Evolutionary conservation across 306 rosid species (phyloP).

Genomic region (Corylus heterophylla): DNA sequence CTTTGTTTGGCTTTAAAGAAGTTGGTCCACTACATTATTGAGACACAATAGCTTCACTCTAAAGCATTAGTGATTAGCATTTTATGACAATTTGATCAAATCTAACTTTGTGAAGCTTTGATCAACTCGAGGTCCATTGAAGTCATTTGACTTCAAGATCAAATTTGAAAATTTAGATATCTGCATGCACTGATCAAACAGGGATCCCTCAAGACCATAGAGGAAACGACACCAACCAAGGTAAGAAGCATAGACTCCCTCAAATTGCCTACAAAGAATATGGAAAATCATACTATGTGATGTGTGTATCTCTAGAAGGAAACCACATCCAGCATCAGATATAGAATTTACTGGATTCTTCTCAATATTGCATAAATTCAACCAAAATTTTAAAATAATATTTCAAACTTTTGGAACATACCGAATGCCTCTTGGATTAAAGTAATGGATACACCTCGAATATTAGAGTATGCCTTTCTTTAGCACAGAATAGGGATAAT

Average conservation of each 20-base stretch:
- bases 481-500: background rate
- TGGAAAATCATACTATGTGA: background rate
- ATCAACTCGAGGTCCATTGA: background rate
- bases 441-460: background rate
- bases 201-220: background rate
- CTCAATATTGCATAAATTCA: background rate
- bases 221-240: background rate
- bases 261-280: constrained; percentile 1
- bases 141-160: background rate
- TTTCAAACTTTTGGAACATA: background rate
- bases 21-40: background rate
- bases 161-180: background rate
- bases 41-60: background rate
- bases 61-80: background rate
- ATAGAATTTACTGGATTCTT: background rate
- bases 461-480: background rate
- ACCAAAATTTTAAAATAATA: background rate
- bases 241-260: background rate
- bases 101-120: background rate
- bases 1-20: background rate
- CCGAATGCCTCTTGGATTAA: background rate
- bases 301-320: background rate
- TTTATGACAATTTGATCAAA: background rate
- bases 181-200: background rate
- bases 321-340: background rate